Conservation (phyloP, 805 yeast species). For the Candida arabinofermentans region DNA sequence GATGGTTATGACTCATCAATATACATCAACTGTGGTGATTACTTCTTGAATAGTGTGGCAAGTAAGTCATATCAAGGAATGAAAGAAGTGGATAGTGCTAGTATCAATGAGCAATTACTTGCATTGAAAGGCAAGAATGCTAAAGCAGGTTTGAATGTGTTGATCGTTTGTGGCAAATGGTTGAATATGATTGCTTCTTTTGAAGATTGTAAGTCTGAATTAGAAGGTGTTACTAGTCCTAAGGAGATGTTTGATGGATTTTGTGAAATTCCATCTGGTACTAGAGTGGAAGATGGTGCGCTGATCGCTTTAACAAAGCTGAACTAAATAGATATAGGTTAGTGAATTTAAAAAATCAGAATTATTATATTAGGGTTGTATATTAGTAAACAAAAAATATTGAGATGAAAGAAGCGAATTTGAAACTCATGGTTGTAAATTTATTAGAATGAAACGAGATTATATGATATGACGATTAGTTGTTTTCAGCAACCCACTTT, state of each 20-base stretch:
- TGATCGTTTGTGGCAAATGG: conserved; percentile 65
- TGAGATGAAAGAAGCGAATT: not conserved
- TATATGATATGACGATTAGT: conserved; percentile 4
- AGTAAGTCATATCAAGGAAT: conserved; percentile 1
- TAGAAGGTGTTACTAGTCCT: conserved; percentile 52
- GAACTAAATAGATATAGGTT: too few relatives aligned
- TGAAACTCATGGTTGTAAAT: too few relatives aligned
- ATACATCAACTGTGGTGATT: conserved; percentile 67
- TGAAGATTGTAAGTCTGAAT: conserved; percentile 40
- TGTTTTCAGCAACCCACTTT: conserved; percentile 67
- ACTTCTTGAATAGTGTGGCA: conserved; percentile 35
- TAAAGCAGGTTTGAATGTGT: conserved; percentile 25
- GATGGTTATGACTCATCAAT: conserved; percentile 69
- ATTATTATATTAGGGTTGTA: too few relatives aligned
- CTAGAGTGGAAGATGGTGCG: conserved; percentile 68
- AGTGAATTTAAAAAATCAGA: too few relatives aligned
- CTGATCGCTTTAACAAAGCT: conserved; percentile 49
- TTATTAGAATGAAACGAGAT: too few relatives aligned
- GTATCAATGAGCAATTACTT: not conserved
- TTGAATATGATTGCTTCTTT: conserved; percentile 53
- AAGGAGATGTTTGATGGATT: conserved; percentile 68
- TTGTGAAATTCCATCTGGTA: conserved; percentile 45
- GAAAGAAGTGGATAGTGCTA: conserved; percentile 4
- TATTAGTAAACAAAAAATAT: not conserved
- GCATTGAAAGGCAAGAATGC: not conserved